Percentiles rank a stretch among this genome's conserved stretches.
These are phyloP conservation scores for Tetrapisispora phaffii DNA, from an alignment of 805 yeast species.

Conservation along the genomic window DNA sequence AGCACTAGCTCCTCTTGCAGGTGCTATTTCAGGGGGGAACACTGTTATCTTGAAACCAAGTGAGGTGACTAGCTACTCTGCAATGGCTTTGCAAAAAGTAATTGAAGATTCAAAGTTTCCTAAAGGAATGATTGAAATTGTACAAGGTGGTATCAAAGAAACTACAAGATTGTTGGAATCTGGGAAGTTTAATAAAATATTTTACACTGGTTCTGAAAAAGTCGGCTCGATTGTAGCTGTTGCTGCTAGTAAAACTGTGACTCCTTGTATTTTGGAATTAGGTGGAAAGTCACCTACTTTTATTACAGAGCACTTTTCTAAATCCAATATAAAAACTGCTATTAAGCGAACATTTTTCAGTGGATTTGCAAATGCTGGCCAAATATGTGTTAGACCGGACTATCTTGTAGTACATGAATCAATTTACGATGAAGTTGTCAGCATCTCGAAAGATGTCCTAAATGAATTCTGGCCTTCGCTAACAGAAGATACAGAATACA, in stretches of 20 bases:
- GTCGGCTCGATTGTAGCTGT: slow-evolving; percentile 72
- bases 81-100: slow-evolving; percentile 46
- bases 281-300: slow-evolving; percentile 92
- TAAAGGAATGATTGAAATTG: slow-evolving; percentile 48
- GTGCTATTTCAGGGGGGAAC: slow-evolving; percentile 83
- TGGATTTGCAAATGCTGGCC: slow-evolving; percentile 73
- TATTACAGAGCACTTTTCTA: slow-evolving; percentile 42
- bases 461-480: slow-evolving; percentile 39
- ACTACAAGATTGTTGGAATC: slow-evolving; percentile 45
- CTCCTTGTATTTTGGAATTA: slow-evolving; percentile 72
- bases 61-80: slow-evolving; percentile 58
- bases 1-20: slow-evolving; percentile 54
- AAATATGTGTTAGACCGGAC: slow-evolving; percentile 86
- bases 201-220: slow-evolving; percentile 71
- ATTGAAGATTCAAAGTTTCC: slow-evolving; percentile 40
- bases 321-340: slow-evolving; percentile 35
- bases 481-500: slow-evolving; percentile 32
- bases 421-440: slow-evolving; percentile 43
- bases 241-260: slow-evolving; percentile 76
- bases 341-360: slow-evolving; percentile 70
- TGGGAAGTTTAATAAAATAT: slow-evolving; percentile 66
- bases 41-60: slow-evolving; percentile 66
- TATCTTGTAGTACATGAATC: slow-evolving; percentile 59
- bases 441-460: slow-evolving; percentile 31
- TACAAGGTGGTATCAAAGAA: slow-evolving; percentile 65